Evolutionary conservation across 1,139 yeast species (phyloP), one percentile per base, ranked within the genome.

Genomic region (Geotrichum cucujoidarum): DNA sequence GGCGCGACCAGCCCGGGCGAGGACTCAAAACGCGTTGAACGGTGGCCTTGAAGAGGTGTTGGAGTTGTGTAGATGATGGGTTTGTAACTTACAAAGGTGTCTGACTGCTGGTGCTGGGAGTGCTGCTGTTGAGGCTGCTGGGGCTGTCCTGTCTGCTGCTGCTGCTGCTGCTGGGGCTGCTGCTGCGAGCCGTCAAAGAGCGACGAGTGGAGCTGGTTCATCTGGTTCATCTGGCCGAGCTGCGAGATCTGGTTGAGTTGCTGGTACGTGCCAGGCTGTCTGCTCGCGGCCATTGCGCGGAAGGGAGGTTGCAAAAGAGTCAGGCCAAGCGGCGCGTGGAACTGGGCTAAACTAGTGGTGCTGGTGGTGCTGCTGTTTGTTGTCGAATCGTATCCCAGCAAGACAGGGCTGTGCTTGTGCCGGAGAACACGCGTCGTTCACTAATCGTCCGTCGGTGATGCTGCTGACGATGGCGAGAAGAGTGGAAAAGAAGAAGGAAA

Each of bases 41-140:
- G 27, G 10, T 24, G 27, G 27, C 10, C 8, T 24, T 24, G 27
- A 10, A 6, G 27, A 24, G n/a, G n/a, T n/a, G n/a, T n/a, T n/a
- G n/a, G n/a, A n/a, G n/a, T n/a, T n/a, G n/a, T n/a, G n/a, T n/a
- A n/a, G n/a, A n/a, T n/a, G n/a, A n/a, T n/a, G n/a, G n/a, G n/a
- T n/a, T n/a, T n/a, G n/a, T n/a, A n/a, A n/a, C n/a, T n/a, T n/a
- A n/a, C n/a, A n/a, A n/a, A n/a, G n/a, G 10, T 24, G 10, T 24
- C 8, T 22, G 21, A 21, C 30, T 22, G 33, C 36, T 40, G 34
- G 17, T 6, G 14, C 35, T 30, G 29, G 16, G 8, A 3, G 25
- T 30, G 43, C 20, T 35, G 32, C 25, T 44, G 36, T 29, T 21
- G 29, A 11, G 37, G 38, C 29, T 44, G 37, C 16, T 37, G 47